phyloP scores from a whole-genome alignment of 805 yeast species.

The Lachancea sp. region DNA sequence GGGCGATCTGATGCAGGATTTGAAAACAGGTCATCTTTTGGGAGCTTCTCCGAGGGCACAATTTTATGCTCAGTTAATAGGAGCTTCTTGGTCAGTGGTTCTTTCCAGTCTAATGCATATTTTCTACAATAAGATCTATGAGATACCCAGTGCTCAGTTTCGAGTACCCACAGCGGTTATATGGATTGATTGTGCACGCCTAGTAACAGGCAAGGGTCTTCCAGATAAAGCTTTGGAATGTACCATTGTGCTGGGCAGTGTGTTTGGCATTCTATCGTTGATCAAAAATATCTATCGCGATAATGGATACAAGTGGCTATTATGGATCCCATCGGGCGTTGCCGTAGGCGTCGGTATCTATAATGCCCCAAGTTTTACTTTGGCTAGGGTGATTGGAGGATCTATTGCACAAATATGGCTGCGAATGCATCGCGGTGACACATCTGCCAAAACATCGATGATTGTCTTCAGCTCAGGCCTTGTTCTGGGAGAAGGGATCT shows the following conservation, averaged over 20 bases:
- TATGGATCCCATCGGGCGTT: constrained; percentile 83
- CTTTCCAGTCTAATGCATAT: constrained; percentile 77
- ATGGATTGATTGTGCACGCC: constrained; percentile 93
- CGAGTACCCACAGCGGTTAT: constrained; percentile 92
- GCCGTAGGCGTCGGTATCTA: constrained; percentile 97
- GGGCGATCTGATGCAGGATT: constrained; percentile 95
- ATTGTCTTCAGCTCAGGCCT: constrained; percentile 88
- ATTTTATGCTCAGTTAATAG: constrained; percentile 82
- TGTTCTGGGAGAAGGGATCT: constrained; percentile 88
- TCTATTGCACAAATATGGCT: constrained; percentile 56
- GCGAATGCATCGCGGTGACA: constrained; percentile 31
- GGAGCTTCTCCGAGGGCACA: constrained; percentile 94
- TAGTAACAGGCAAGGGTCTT: constrained; percentile 84
- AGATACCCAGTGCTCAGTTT: constrained; percentile 74
- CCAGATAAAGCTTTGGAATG: constrained; percentile 70
- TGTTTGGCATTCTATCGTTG: constrained; percentile 66
- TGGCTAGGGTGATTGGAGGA: constrained; percentile 92
- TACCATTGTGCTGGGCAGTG: constrained; percentile 53
- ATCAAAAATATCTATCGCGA: constrained; percentile 51
- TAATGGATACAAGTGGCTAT: constrained; percentile 34
- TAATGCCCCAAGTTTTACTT: constrained; percentile 86
- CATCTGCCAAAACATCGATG: constrained; percentile 58
- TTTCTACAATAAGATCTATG: constrained; percentile 73
- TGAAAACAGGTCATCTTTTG: constrained; percentile 85
- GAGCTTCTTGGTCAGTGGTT: constrained; percentile 77